Conservation (phyloP, 2,329 filamentous ascomycete genomes). For the Aspergillus eucalypticola region DNA sequence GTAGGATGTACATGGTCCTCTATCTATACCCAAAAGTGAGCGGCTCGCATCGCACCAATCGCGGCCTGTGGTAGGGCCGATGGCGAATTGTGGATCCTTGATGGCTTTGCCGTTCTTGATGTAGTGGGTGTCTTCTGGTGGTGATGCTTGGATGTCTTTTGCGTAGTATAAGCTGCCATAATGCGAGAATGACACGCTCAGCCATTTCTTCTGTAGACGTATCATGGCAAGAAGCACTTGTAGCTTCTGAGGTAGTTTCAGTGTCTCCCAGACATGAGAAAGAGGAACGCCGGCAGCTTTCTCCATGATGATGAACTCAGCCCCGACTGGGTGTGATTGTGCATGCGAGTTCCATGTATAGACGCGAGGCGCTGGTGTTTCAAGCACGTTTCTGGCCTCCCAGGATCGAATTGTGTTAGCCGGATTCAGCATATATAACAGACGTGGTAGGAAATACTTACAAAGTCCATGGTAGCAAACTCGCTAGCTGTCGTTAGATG, state of each 20-base stretch:
- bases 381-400: slow-evolving; percentile 26
- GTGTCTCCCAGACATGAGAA: slow-evolving; percentile 27
- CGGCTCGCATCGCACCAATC: slow-evolving; percentile 30
- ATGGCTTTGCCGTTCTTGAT: slow-evolving; percentile 24
- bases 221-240: slow-evolving; percentile 30
- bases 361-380: slow-evolving; percentile 23
- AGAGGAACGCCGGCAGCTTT: slow-evolving; percentile 25
- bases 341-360: slow-evolving; percentile 26
- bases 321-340: slow-evolving; percentile 20
- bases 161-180: slow-evolving; percentile 32
- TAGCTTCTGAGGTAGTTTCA: slow-evolving; percentile 27
- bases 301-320: slow-evolving; percentile 28
- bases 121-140: slow-evolving; percentile 19
- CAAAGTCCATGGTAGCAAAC: slow-evolving; percentile 36
- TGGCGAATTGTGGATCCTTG: slow-evolving; percentile 24
- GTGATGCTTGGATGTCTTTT: slow-evolving; percentile 22
- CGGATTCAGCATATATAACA: background rate
- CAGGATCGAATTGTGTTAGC: slow-evolving; percentile 15
- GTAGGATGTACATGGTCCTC: slow-evolving; percentile 29
- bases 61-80: slow-evolving; percentile 29
- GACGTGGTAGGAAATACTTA: slow-evolving; percentile 10
- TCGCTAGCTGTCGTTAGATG: slow-evolving; percentile 39
- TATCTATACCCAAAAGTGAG: slow-evolving; percentile 26
- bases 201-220: slow-evolving; percentile 28
- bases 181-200: slow-evolving; percentile 31